Evolutionary conservation across 106 monocot species (phyloP).

Genomic region (Gastrodia elata): DNA sequence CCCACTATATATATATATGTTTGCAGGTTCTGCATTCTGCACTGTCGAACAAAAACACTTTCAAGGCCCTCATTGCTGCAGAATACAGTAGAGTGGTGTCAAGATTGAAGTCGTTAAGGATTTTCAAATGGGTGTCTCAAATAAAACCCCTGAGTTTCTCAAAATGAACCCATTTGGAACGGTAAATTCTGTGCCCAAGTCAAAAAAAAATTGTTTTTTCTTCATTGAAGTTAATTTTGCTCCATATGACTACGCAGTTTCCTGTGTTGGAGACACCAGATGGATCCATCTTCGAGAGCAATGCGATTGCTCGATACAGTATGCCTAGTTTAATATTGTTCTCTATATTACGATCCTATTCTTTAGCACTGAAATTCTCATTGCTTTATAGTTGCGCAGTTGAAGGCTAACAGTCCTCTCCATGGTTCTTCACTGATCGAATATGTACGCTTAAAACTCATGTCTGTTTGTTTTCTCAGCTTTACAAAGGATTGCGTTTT

Average conservation of each 20-base stretch:
- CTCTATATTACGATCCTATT: background rate
- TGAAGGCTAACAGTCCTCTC: slow-evolving; percentile 66
- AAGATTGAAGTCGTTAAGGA: slow-evolving; percentile 49
- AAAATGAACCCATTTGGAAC: slow-evolving; percentile 87
- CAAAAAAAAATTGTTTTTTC: background rate
- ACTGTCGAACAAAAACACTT: slow-evolving; percentile 58
- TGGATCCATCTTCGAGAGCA: slow-evolving; percentile 81
- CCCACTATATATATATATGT: slow-evolving; percentile 1
- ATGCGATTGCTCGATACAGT: slow-evolving; percentile 88
- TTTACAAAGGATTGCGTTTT: background rate
- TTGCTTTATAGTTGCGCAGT: slow-evolving; percentile 46
- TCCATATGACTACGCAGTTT: slow-evolving; percentile 31
- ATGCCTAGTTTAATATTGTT: background rate
- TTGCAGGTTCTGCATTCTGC: slow-evolving; percentile 42
- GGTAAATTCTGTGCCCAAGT: slow-evolving; percentile 27
- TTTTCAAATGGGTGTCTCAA: slow-evolving; percentile 83
- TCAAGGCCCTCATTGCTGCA: slow-evolving; percentile 75
- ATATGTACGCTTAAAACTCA: slow-evolving; percentile 42
- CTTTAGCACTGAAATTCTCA: background rate
- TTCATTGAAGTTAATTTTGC: background rate
- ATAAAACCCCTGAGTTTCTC: slow-evolving; percentile 74
- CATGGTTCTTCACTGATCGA: slow-evolving; percentile 72
- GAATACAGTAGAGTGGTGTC: slow-evolving; percentile 65
- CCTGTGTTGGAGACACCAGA: slow-evolving; percentile 95
- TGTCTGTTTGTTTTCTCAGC: background rate